Conservation (phyloP, 805 yeast genomes). For the Lipomyces sp. region DNA sequence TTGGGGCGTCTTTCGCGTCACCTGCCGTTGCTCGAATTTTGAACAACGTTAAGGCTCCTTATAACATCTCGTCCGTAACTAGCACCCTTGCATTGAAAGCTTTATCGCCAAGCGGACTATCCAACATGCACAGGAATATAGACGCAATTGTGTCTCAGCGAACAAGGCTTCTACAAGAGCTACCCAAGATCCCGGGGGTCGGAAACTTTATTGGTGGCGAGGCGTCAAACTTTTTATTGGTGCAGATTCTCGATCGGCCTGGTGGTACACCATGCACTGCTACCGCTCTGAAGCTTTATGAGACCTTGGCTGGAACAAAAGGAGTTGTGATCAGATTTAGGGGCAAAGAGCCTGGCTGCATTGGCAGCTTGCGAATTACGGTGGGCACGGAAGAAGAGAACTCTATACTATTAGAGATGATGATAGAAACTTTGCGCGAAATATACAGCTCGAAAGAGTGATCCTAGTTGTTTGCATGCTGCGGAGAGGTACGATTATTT, state of each 20-base stretch:
- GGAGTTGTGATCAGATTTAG: slow-evolving; percentile 88
- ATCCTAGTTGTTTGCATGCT: too few relatives aligned
- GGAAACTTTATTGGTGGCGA: slow-evolving; percentile 81
- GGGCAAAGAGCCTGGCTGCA: slow-evolving; percentile 88
- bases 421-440: slow-evolving; percentile 46
- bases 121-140: slow-evolving; percentile 62
- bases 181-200: slow-evolving; percentile 64
- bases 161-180: slow-evolving; percentile 54
- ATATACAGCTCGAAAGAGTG: slow-evolving; percentile 14
- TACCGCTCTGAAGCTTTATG: slow-evolving; percentile 69
- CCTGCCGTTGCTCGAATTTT: slow-evolving; percentile 65
- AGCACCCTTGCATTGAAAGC: slow-evolving; percentile 78
- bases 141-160: slow-evolving; percentile 61
- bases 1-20: slow-evolving; percentile 78
- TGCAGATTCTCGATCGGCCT: slow-evolving; percentile 66
- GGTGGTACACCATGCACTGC: slow-evolving; percentile 68
- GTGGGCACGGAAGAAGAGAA: slow-evolving; percentile 86
- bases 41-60: slow-evolving; percentile 94
- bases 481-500: neutral
- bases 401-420: slow-evolving; percentile 55
- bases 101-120: slow-evolving; percentile 60
- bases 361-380: slow-evolving; percentile 84
- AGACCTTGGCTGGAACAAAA: slow-evolving; percentile 68
- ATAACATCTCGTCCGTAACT: slow-evolving; percentile 84
- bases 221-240: slow-evolving; percentile 82